A percentile compares a stretch with the other conserved stretches of the same genome.
Conservation (phyloP, 805 yeast species). For the Saccharomyces mikatae region DNA sequence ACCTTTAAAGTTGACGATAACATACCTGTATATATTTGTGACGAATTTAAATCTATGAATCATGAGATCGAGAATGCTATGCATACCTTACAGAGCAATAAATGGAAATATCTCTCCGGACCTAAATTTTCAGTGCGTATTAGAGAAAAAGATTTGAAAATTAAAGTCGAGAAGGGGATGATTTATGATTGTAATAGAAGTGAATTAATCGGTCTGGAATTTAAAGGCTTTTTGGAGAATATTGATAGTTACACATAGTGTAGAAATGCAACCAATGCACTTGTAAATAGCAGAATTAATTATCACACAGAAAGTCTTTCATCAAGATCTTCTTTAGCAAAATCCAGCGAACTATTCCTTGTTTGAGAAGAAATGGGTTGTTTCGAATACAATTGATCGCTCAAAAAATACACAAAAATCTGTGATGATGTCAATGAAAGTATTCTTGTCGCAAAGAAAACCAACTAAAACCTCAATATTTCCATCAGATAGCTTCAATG, state of each 20-base stretch:
- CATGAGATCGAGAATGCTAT: constrained; percentile 36
- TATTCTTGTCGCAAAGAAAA: too few relatives aligned
- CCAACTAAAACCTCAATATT: too few relatives aligned
- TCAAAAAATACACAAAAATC: background rate
- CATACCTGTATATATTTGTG: constrained; percentile 23
- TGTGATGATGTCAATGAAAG: too few relatives aligned
- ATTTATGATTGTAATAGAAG: constrained; percentile 12
- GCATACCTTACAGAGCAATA: constrained; percentile 45
- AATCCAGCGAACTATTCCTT: background rate
- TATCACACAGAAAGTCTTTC: too few relatives aligned
- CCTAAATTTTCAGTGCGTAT: constrained; percentile 61
- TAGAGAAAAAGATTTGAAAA: constrained; percentile 27
- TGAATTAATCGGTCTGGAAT: constrained; percentile 11
- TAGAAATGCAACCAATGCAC: background rate
- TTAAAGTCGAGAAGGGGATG: constrained; percentile 46
- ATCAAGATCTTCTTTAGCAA: too few relatives aligned
- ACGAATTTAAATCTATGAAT: constrained; percentile 25
- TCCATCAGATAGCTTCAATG: too few relatives aligned
- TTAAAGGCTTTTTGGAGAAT: constrained; percentile 11
- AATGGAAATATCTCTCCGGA: constrained; percentile 70
- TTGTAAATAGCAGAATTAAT: background rate
- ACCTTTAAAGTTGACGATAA: constrained; percentile 17
- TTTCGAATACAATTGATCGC: background rate
- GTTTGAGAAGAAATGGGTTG: background rate
- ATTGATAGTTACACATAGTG: background rate